Base-by-base conservation (phyloP, 306 rosid genomes). In the Pterocarpus macrocarpus region DNA sequence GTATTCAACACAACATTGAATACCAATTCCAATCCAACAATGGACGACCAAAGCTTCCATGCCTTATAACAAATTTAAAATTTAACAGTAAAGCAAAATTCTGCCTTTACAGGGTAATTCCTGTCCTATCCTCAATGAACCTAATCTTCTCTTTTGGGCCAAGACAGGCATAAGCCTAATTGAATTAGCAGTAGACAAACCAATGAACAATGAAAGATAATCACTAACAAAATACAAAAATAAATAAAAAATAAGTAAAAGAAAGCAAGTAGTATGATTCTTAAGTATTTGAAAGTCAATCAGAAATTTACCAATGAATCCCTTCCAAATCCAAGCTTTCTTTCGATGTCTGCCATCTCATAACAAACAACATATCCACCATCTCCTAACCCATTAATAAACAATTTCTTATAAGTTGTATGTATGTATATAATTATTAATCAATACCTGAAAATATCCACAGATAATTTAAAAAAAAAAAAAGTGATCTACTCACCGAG, bases 271-370 rank as follows among this genome's bases (percentile, higher is more conserved):
- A 71, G 30, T 58, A 53, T 5, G 79, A 64, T 63, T 59, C 64
- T 15, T 64, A 15, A 57, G 77, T 53, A 76, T 56, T 69, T 38
- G 57, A 76, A 69, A 68, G 66, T 75, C 35, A 59, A 61, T 34
- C 34, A 62, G 65, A 78, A 80, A 73, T 5, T 84, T 87, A 93
- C 97, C 97, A 93, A 66, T 16, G 97, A 93, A 84, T 90, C 92
- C 86, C 94, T 89, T 83, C 97, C 97, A 76, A 90, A 82, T 77
- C 97, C 94, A 77, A 91, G 94, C 64, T 87, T 85, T 57, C 78
- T 88, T 85, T 93, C 91, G 4, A 93, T 82, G 78, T 91, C 97
- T 58, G 75, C 83, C 94, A 93, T 87, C 87, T 93, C 97, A 80
- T 93, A 93, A 75, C 94, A 91, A 64, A 90, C 82, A 59, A 89